Evolutionary conservation across 352 stramenopile species (phyloP).

Genomic region (Phytophthora pluvialis): DNA sequence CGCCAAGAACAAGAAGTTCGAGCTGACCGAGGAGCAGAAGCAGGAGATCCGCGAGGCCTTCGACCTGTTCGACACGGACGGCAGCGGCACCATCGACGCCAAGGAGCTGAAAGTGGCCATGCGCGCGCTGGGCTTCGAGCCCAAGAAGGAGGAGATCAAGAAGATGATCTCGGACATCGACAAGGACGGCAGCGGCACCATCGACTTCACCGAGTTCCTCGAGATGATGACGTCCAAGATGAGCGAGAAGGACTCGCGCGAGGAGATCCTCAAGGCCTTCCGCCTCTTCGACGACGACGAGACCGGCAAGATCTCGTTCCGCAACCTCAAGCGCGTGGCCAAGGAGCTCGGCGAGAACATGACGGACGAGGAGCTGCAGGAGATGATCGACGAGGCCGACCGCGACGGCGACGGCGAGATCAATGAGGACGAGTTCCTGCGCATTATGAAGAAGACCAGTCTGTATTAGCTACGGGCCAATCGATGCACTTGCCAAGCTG

Average conservation of each 20-base stretch:
- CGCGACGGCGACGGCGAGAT: constrained; percentile 96
- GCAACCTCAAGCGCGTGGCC: constrained; percentile 97
- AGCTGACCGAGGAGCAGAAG: constrained; percentile 95
- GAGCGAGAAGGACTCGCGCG: constrained; percentile 95
- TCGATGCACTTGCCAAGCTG: constrained; percentile 1
- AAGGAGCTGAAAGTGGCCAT: constrained; percentile 97
- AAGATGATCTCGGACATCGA: constrained; percentile 98
- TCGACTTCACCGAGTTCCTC: constrained; percentile 98
- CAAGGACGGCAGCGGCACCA: constrained; percentile 94
- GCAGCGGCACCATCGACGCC: constrained; percentile 93
- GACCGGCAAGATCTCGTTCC: constrained; percentile 96
- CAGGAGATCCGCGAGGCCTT: constrained; percentile 96
- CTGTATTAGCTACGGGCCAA: constrained; percentile 51
- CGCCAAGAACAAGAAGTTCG: constrained; percentile 85
- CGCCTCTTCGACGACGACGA: constrained; percentile 98
- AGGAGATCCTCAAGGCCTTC: constrained; percentile 98
- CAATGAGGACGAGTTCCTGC: constrained; percentile 96
- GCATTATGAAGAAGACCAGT: constrained; percentile 98
- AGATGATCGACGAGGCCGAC: constrained; percentile 98
- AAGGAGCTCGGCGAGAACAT: constrained; percentile 98
- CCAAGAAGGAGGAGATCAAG: constrained; percentile 98
- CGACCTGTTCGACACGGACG: constrained; percentile 98
- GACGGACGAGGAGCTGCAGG: constrained; percentile 96
- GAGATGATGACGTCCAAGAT: constrained; percentile 98
- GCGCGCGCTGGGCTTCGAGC: constrained; percentile 96